phyloP scores from a whole-genome alignment of 2,329 filamentous ascomycete genomes.

The Colletotrichum caudatum region DNA sequence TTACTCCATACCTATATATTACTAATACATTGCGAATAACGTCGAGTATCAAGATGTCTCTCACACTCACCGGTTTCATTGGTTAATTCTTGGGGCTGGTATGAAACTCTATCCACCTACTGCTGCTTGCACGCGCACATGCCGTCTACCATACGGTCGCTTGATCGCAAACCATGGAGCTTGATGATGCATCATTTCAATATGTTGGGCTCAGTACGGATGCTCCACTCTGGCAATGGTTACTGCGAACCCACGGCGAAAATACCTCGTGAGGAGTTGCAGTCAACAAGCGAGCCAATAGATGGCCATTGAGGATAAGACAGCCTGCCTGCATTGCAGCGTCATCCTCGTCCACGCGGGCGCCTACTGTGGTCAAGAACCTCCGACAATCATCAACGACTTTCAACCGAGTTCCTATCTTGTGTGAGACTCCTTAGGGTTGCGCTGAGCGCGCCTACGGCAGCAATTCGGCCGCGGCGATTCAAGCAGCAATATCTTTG shows the following conservation, averaged over 20 bases:
- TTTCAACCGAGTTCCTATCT: not conserved
- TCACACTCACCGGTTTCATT: not conserved
- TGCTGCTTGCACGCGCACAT: too few relatives aligned
- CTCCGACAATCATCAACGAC: not conserved
- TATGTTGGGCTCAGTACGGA: too few relatives aligned
- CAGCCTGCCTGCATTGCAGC: not conserved
- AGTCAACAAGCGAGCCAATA: not conserved
- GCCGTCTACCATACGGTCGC: too few relatives aligned
- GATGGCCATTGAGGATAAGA: not conserved
- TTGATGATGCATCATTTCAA: not conserved
- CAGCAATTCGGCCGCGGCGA: not conserved
- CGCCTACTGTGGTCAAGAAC: not conserved
- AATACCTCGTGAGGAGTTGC: not conserved
- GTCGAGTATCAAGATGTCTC: not conserved
- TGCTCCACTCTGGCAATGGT: not conserved
- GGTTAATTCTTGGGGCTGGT: accelerated
- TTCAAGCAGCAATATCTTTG: not conserved
- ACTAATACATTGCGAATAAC: not conserved
- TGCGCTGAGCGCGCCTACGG: too few relatives aligned
- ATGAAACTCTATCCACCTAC: accelerated
- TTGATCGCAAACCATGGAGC: too few relatives aligned
- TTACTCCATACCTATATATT: not conserved
- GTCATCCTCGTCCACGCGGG: not conserved
- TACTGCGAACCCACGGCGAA: not conserved
- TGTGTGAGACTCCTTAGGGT: not conserved